Evolutionary conservation across 1,284 basidiomycete genomes (phyloP).

Genomic region (Tilletia caries): DNA sequence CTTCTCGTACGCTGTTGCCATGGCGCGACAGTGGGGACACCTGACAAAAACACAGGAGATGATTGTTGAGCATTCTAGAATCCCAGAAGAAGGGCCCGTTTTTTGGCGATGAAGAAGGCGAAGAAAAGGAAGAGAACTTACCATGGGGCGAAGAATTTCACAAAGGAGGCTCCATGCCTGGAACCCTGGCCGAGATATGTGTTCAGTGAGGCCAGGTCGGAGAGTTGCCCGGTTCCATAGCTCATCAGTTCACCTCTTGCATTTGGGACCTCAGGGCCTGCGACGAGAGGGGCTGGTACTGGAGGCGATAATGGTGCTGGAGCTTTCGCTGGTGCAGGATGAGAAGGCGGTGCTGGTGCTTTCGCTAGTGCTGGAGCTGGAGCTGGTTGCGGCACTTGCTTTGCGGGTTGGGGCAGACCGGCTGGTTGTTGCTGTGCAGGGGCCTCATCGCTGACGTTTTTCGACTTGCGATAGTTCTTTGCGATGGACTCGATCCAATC

Average conservation of each 20-base stretch:
- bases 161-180: slow-evolving; percentile 43
- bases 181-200: slow-evolving; percentile 33
- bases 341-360: slow-evolving; percentile 12
- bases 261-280: slow-evolving; percentile 32
- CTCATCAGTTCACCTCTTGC: slow-evolving; percentile 36
- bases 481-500: slow-evolving; percentile 40
- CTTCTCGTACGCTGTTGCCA: slow-evolving; percentile 39
- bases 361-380: neutral
- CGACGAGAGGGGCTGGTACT: slow-evolving; percentile 14
- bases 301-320: slow-evolving; percentile 14
- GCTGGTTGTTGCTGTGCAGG: neutral
- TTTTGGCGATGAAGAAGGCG: too few relatives aligned
- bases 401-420: neutral
- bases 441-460: slow-evolving; percentile 27
- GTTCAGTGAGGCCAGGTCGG: slow-evolving; percentile 30
- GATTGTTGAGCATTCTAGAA: too few relatives aligned
- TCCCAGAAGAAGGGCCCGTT: too few relatives aligned
- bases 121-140: neutral
- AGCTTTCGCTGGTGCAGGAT: slow-evolving; percentile 4
- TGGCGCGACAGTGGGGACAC: slow-evolving; percentile 50
- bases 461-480: slow-evolving; percentile 27
- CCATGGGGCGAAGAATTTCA: slow-evolving; percentile 52
- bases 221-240: slow-evolving; percentile 32
- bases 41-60: neutral
- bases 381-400: neutral